A percentile compares a stretch with the other conserved stretches of the same genome.
Conservation (phyloP, 352 stramenopile genomes). For the Phytophthora cryptogea region DNA sequence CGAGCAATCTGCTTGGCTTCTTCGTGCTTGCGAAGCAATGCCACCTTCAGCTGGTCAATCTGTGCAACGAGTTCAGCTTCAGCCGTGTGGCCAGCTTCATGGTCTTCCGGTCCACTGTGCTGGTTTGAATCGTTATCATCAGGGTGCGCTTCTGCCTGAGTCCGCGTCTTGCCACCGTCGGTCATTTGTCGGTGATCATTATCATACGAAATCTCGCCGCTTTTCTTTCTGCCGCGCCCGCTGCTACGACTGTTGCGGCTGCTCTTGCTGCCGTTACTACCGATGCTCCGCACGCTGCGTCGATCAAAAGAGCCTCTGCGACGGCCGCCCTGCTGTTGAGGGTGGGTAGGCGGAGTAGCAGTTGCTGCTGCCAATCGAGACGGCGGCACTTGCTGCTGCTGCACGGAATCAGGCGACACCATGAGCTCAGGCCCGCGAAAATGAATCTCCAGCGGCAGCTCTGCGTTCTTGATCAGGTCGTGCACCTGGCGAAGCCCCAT, state of each 20-base stretch:
- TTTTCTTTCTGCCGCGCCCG: conserved; percentile 30
- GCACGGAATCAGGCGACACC: conserved; percentile 10
- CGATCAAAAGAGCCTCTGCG: conserved; percentile 31
- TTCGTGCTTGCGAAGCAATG: conserved; percentile 77
- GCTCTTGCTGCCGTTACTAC: conserved; percentile 36
- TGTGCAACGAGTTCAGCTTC: conserved; percentile 66
- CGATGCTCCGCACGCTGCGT: conserved; percentile 33
- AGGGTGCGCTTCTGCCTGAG: neutral
- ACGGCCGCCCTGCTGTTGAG: conserved; percentile 20
- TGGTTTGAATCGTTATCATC: conserved; percentile 56
- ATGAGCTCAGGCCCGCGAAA: conserved; percentile 49
- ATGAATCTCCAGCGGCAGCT: conserved; percentile 65
- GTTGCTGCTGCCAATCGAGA: conserved; percentile 5
- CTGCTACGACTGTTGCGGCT: conserved; percentile 37
- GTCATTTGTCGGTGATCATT: conserved; percentile 28
- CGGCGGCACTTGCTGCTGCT: conserved; percentile 18
- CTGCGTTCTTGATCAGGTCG: conserved; percentile 80
- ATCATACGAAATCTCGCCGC: neutral
- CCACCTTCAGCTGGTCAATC: conserved; percentile 70
- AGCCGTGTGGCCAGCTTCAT: conserved; percentile 12
- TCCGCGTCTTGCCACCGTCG: neutral
- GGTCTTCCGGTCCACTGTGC: conserved; percentile 46
- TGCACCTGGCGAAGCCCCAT: conserved; percentile 85
- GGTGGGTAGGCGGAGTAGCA: conserved; percentile 4
- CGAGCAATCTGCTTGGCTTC: conserved; percentile 71